These are phyloP conservation scores for Termitomyces sp. DNA, from an alignment of 1,284 basidiomycete genomes.

Conservation along the genomic window DNA sequence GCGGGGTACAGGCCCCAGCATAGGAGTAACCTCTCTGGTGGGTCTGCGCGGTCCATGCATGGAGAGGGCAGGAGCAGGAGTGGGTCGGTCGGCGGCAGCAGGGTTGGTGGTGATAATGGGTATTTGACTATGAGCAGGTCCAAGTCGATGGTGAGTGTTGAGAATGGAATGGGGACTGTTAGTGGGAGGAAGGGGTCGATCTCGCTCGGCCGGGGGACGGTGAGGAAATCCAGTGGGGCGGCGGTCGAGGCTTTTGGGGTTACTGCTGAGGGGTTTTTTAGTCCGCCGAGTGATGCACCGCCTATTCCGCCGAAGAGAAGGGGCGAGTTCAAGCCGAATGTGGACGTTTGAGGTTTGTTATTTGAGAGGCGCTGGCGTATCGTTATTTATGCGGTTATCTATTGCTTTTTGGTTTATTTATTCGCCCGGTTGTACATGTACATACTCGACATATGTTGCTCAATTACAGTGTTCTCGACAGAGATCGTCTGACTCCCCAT, in stretches of 20 bases:
- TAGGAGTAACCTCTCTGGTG: conserved; percentile 28
- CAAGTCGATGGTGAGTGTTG: conserved; percentile 60
- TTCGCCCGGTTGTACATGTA: not conserved
- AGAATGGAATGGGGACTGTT: conserved; percentile 34
- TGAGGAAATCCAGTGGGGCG: conserved; percentile 56
- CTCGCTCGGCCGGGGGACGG: conserved; percentile 53
- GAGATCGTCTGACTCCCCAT: not conserved
- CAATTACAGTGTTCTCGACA: not conserved
- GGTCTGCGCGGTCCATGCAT: conserved; percentile 26
- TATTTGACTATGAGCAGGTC: conserved; percentile 34
- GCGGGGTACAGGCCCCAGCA: conserved; percentile 29
- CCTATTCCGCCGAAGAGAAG: conserved; percentile 25
- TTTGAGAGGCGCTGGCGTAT: not conserved
- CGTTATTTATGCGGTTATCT: conserved; percentile 1
- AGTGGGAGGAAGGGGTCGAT: conserved; percentile 52
- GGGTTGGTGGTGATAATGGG: conserved; percentile 11
- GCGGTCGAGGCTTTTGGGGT: conserved; percentile 67
- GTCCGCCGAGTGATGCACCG: conserved; percentile 41
- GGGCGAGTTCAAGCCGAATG: not conserved
- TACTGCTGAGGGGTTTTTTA: conserved; percentile 71
- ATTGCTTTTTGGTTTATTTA: not conserved
- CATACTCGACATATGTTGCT: not conserved
- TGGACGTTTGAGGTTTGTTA: not conserved
- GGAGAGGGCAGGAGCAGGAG: conserved; percentile 17
- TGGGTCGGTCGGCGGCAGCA: conserved; percentile 7